Conservation (phyloP, 1,284 basidiomycete species). For the Lentinula novae-zelandiae region DNA sequence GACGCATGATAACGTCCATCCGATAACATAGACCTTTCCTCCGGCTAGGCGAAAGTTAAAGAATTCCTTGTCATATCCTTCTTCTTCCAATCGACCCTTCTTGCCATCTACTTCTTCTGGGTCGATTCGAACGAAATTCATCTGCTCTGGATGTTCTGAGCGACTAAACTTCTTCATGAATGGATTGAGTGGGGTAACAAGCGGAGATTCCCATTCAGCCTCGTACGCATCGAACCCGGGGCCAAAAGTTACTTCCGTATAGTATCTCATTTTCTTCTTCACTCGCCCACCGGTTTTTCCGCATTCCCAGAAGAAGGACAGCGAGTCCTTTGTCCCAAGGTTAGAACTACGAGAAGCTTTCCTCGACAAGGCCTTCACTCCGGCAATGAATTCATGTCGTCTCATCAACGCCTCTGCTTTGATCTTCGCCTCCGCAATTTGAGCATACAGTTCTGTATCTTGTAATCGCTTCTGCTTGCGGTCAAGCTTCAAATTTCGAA, state of each 20-base stretch:
- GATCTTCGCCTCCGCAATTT: constrained; percentile 12
- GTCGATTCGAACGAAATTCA: constrained; percentile 12
- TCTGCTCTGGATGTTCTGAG: constrained; percentile 6
- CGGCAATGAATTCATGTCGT: constrained; percentile 17
- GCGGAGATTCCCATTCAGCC: constrained; percentile 17
- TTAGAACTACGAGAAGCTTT: constrained; percentile 4
- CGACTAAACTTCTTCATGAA: constrained; percentile 7
- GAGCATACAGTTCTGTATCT: constrained; percentile 11
- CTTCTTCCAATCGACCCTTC: background rate
- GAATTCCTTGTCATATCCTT: background rate
- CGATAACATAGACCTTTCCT: constrained; percentile 9
- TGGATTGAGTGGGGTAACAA: constrained; percentile 9
- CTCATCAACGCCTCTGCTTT: constrained; percentile 13
- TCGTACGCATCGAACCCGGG: constrained; percentile 17
- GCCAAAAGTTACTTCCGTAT: constrained; percentile 13
- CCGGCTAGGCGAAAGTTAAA: constrained; percentile 1
- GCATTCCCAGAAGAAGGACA: constrained; percentile 16
- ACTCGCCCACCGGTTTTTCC: constrained; percentile 15
- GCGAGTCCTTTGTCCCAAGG: constrained; percentile 3
- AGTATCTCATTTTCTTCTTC: constrained; percentile 13
- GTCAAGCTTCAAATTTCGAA: constrained; percentile 8
- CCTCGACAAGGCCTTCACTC: constrained; percentile 16
- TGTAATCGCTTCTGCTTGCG: constrained; percentile 3
- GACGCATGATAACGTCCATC: constrained; percentile 19
- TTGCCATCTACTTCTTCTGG: background rate